Percentiles rank a stretch among this genome's conserved stretches.
Conservation (phyloP, 148 eudicot species). For the Rhododendron henanense region DNA sequence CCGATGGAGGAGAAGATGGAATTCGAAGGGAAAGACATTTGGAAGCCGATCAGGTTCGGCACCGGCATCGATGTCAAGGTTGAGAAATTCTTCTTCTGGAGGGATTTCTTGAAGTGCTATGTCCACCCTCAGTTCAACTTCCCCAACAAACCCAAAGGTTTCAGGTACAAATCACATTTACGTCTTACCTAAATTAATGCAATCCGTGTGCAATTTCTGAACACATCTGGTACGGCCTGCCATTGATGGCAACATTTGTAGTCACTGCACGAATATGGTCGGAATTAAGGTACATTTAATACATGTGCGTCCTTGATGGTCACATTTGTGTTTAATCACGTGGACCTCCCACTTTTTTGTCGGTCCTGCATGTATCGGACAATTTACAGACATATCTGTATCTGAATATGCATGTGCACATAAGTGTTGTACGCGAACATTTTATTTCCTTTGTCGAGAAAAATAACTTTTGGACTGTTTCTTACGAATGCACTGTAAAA, state of each 20-base stretch:
- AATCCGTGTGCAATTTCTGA: too few relatives aligned
- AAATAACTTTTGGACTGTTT: not conserved
- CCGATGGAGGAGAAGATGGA: slow-evolving; percentile 44
- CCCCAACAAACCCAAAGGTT: slow-evolving; percentile 32
- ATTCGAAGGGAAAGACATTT: slow-evolving; percentile 32
- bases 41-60: slow-evolving; percentile 38
- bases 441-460: not conserved
- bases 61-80: slow-evolving; percentile 31
- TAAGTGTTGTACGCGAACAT: not conserved
- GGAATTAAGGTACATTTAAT: not conserved
- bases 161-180: slow-evolving; percentile 11
- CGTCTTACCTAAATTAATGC: not conserved
- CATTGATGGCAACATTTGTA: too few relatives aligned
- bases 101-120: slow-evolving; percentile 35
- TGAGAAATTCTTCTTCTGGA: slow-evolving; percentile 26
- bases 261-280: too few relatives aligned
- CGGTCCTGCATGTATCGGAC: not conserved
- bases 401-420: not conserved
- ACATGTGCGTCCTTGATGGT: not conserved
- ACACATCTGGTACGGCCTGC: too few relatives aligned
- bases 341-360: too few relatives aligned
- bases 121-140: slow-evolving; percentile 39
- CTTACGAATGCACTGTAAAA: not conserved
- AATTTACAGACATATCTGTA: not conserved
- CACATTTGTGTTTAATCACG: too few relatives aligned